A percentile compares a stretch with the other conserved stretches of the same genome.
These are phyloP conservation scores for Tieghemiomyces parasiticus DNA, from an alignment of 192 early-diverging fungal species.

Conservation along the genomic window DNA sequence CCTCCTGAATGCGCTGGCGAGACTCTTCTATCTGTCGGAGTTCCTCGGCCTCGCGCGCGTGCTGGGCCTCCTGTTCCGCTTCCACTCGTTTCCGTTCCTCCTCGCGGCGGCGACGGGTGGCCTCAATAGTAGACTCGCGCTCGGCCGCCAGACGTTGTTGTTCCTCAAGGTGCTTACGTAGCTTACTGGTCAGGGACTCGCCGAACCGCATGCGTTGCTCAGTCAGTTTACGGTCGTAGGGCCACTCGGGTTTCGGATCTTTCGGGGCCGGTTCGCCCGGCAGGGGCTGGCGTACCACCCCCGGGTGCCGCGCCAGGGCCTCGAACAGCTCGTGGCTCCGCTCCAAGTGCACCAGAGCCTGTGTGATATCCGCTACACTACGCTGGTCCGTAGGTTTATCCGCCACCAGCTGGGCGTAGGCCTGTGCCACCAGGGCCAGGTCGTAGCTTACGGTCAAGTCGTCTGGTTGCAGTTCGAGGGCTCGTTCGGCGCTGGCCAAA, in stretches of 20 bases:
- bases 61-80: conserved; percentile 20
- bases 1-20: conserved; percentile 24
- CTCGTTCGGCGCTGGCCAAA: conserved; percentile 32
- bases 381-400: conserved; percentile 50
- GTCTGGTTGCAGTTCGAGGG: conserved; percentile 28
- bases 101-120: conserved; percentile 36
- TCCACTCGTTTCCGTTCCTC: conserved; percentile 26
- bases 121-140: conserved; percentile 29
- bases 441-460: conserved; percentile 46
- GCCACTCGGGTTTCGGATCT: conserved; percentile 22
- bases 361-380: conserved; percentile 35
- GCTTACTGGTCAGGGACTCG: conserved; percentile 36
- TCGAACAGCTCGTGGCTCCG: conserved; percentile 19
- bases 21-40: conserved; percentile 28
- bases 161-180: conserved; percentile 36
- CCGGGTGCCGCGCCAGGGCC: conserved; percentile 16
- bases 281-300: conserved; percentile 8
- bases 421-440: conserved; percentile 71
- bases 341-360: conserved; percentile 41
- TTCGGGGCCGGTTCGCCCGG: conserved; percentile 23
- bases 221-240: conserved; percentile 44
- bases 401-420: conserved; percentile 60
- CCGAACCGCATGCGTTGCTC: conserved; percentile 43
- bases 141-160: conserved; percentile 43
- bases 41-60: conserved; percentile 24